Evolutionary conservation across 257 asterid species (phyloP), one percentile per base, ranked within the genome.

Genomic region (Euphrasia confusa): DNA sequence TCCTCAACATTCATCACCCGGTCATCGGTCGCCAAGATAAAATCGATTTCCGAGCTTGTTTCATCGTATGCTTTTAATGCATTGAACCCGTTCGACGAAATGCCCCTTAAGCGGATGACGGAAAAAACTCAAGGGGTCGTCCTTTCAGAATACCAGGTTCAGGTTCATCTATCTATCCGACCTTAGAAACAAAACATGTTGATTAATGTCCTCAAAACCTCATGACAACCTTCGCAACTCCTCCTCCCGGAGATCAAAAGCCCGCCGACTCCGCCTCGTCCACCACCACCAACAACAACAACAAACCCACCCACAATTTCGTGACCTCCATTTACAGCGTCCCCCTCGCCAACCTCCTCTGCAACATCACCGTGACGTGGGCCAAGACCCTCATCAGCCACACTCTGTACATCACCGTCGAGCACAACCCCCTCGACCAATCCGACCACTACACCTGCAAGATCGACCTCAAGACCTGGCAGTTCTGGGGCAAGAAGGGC

Each of bases 401-500:
- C 76, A 63, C 89, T 15, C 87, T 91, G 14, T 74, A 73, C 77
- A 79, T 88, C 58, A 64, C 82, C 30, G 79, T 84, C 0, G 90
- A 85, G 28, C 40, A 35, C 40, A 71, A 74, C 79, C 78, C 77
- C 0, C 24, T 57, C 1, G 83, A 72, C 28, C 83, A 68, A 2
- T 21, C 24, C 24, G 69, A 62, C 45, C 82, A 86, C 10, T 82
- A 80, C 81, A 79, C 87, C 3, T 88, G 96, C 83, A 91, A 88
- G 74, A 84, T 91, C 52, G 94, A 88, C 50, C 89, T 91, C 66
- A 88, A 85, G 75, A 81, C 95, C 0, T 90, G 96, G 97, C 96
- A 90, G 65, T 90, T 90, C 35, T 90, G 96, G 97, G 96, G 93
- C 10, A 87, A 82, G 30, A 87, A 90, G 63, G 97, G 95, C 17